Base-by-base conservation (phyloP, 2,329 filamentous ascomycete species). In the Neospermospora avenae region DNA sequence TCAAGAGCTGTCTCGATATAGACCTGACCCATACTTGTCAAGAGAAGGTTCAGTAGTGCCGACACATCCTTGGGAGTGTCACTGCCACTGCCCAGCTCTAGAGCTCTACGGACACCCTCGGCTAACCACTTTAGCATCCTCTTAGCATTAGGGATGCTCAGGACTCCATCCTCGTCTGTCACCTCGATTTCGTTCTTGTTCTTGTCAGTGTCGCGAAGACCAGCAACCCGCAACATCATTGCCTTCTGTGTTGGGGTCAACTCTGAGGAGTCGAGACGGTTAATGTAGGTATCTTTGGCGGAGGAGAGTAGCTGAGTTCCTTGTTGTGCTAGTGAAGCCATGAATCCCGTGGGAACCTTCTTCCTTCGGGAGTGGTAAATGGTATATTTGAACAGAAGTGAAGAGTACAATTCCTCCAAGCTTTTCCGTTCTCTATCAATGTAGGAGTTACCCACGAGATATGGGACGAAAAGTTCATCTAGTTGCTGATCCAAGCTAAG, bases 91-190 rank as follows among this genome's bases (percentile, higher is more conserved):
- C 90, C 92, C n/a, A 99, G 81, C 74, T 99, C 95, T 10, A 99
- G 81, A 0, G 92, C 91, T 64, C 95, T 83, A 41, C 95, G 90
- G 24, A 99, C 93, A 63, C 91, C 92, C 78, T 99, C 95, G 2
- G 95, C 95, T 42, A 99, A 79, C 95, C 95, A 99, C 72, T 91
- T 96, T 62, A 99, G 83, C 93, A 99, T 99, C 59, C 95, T 85
- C 77, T 98, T 98, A n/a, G 93, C 91, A 73, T 90, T 92, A n/a
- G 85, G 80, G 4, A 96, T 80, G 67, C 87, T 93, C 25, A 98
- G 78, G 59, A 86, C 81, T 35, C 95, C 95, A 70, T 99, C 93
- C 71, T 93, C 87, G 61, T 98, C 95, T 0, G 88, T 87, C 34
- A 98, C 89, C 72, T 96, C 93, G 60, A 96, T 91, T 55, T 96